Percentiles rank a stretch among this genome's conserved stretches.
Conservation (phyloP, 139 green algal species). For the Edaphochlamys debaryana region DNA sequence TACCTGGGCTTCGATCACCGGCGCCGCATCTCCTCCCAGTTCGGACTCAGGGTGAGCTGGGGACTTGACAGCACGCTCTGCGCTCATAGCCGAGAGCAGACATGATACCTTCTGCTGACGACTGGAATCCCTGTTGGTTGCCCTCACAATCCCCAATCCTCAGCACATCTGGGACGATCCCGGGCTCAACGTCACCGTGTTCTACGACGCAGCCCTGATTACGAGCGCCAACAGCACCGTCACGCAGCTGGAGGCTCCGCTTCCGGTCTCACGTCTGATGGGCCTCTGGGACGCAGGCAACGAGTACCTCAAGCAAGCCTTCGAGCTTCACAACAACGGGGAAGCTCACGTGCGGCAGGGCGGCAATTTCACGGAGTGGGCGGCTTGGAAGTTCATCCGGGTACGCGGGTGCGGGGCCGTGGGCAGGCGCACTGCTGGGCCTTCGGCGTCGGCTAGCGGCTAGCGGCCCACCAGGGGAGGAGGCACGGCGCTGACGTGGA, state of each 20-base stretch:
- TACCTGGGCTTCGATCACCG: conserved; percentile 1
- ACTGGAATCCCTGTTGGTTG: too few species aligned
- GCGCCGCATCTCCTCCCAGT: not conserved
- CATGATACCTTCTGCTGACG: too few species aligned
- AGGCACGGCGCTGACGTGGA: too few species aligned
- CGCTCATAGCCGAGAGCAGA: too few species aligned
- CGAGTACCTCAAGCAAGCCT: not conserved
- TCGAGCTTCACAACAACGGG: not conserved
- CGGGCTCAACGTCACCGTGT: not conserved
- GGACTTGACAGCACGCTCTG: not conserved
- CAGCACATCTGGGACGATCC: conserved; percentile 2
- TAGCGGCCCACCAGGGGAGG: too few species aligned
- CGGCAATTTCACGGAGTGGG: not conserved
- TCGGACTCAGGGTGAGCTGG: not conserved
- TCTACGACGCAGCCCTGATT: not conserved
- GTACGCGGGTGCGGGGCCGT: not conserved
- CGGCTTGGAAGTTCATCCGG: not conserved
- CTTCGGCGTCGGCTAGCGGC: too few species aligned
- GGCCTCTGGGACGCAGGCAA: conserved; percentile 23
- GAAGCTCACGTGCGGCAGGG: not conserved
- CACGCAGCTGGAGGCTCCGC: not conserved
- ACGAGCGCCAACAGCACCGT: not conserved
- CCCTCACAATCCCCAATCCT: not conserved
- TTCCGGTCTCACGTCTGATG: not conserved
- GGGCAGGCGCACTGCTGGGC: too few species aligned